Percentiles rank a stretch among this genome's conserved stretches.
These are phyloP conservation scores for Moniliophthora roreri DNA, from an alignment of 1,284 basidiomycete genomes.

Conservation along the genomic window DNA sequence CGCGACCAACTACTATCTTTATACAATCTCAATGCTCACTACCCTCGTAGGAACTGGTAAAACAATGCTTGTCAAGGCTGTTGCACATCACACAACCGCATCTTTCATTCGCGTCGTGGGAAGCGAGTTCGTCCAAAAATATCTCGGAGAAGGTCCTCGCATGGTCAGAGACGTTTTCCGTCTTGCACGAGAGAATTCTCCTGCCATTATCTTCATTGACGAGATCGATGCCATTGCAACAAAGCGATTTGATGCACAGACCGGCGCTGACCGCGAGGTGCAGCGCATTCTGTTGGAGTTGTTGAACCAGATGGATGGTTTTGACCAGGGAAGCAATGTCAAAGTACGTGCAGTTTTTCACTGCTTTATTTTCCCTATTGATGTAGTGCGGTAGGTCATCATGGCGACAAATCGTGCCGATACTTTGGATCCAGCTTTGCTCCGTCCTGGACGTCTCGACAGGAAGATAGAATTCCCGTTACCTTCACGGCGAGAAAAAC, in stretches of 20 bases:
- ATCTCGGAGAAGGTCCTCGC: slow-evolving; percentile 97
- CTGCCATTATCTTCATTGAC: slow-evolving; percentile 99
- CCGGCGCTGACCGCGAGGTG: slow-evolving; percentile 98
- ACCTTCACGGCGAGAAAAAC: slow-evolving; percentile 93
- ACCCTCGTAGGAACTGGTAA: slow-evolving; percentile 86
- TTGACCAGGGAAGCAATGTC: slow-evolving; percentile 98
- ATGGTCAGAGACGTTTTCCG: slow-evolving; percentile 99
- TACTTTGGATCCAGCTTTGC: slow-evolving; percentile 93
- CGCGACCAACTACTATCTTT: slow-evolving; percentile 17
- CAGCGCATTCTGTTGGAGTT: slow-evolving; percentile 99
- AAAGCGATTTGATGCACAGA: slow-evolving; percentile 99
- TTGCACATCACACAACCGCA: slow-evolving; percentile 96
- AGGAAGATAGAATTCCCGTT: slow-evolving; percentile 99
- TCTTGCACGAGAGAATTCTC: slow-evolving; percentile 95
- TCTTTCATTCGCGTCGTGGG: slow-evolving; percentile 98
- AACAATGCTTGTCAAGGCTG: slow-evolving; percentile 99
- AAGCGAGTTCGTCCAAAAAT: slow-evolving; percentile 99
- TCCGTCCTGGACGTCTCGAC: slow-evolving; percentile 97
- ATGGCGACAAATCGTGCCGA: slow-evolving; percentile 98
- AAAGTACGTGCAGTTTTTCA: slow-evolving; percentile 60
- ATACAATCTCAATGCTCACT: background rate
- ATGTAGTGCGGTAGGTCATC: slow-evolving; percentile 68
- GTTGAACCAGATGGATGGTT: slow-evolving; percentile 99
- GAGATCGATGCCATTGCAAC: slow-evolving; percentile 99
- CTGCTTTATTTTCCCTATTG: background rate